phyloP scores from a whole-genome alignment of 768 basidiomycete species.

The Melanogaster broomeanus region DNA sequence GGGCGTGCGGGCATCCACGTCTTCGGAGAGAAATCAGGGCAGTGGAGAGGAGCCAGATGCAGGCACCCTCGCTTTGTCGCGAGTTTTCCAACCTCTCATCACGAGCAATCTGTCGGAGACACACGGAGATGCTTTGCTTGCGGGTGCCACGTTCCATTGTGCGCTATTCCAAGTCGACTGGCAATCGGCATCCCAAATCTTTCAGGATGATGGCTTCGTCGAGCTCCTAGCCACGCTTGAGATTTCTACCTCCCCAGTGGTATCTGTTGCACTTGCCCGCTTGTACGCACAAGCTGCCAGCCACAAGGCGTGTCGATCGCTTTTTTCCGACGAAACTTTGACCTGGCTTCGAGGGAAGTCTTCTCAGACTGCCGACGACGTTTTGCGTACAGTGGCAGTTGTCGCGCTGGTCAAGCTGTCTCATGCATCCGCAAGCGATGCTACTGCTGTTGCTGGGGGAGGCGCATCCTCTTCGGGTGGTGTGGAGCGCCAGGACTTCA shows the following conservation, averaged over 20 bases:
- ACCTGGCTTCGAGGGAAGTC: conserved; percentile 70
- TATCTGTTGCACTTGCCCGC: conserved; percentile 66
- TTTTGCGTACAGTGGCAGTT: conserved; percentile 61
- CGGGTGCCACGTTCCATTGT: conserved; percentile 66
- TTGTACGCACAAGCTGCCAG: conserved; percentile 76
- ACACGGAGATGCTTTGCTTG: conserved; percentile 51
- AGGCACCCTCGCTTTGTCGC: conserved; percentile 51
- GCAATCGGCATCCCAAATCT: conserved; percentile 62
- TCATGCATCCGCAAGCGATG: conserved; percentile 53
- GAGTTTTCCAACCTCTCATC: conserved; percentile 52
- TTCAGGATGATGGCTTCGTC: conserved; percentile 60
- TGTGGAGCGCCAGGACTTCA: conserved; percentile 35
- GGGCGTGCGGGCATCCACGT: conserved; percentile 45
- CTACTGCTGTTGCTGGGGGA: conserved; percentile 17
- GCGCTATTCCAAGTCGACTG: conserved; percentile 86
- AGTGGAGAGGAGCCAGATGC: conserved; percentile 43
- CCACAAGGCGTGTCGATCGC: conserved; percentile 67
- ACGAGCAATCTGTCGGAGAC: conserved; percentile 54
- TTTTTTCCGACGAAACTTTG: conserved; percentile 55
- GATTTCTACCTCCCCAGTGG: conserved; percentile 46
- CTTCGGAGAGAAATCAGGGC: conserved; percentile 34
- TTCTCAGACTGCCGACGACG: conserved; percentile 43
- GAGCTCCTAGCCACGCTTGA: conserved; percentile 69
- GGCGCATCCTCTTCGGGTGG: conserved; percentile 8
- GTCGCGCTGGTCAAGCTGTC: conserved; percentile 81